phyloP scores from a whole-genome alignment of 2,329 filamentous ascomycete species.

The Penicillium janthinellum region DNA sequence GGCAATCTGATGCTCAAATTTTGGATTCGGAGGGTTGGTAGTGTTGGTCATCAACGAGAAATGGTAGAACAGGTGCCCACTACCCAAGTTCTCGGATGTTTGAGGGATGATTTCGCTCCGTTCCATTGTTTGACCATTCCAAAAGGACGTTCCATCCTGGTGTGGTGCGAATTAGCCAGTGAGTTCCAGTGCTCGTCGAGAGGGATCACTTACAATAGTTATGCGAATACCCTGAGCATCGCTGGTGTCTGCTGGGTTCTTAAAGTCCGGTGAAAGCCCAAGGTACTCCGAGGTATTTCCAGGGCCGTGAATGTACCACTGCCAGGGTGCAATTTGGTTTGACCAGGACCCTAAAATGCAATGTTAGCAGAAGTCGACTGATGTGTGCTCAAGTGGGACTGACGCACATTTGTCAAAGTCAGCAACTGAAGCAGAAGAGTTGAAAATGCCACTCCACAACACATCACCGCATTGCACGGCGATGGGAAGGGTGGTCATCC shows the following conservation, averaged over 20 bases:
- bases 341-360: slow-evolving; percentile 59
- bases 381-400: neutral
- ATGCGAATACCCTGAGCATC: slow-evolving; percentile 69
- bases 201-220: slow-evolving; percentile 53
- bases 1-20: slow-evolving; percentile 67
- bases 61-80: slow-evolving; percentile 71
- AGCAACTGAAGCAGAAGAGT: neutral
- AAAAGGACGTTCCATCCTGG: slow-evolving; percentile 54
- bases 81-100: slow-evolving; percentile 64
- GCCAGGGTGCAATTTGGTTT: slow-evolving; percentile 70
- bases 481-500: neutral
- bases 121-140: slow-evolving; percentile 73
- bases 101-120: slow-evolving; percentile 74
- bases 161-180: neutral
- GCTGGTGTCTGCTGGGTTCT: slow-evolving; percentile 65
- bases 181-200: neutral
- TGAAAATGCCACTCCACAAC: slow-evolving; percentile 6
- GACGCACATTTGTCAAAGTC: slow-evolving; percentile 5
- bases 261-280: slow-evolving; percentile 61
- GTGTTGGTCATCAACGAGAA: slow-evolving; percentile 65
- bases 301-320: slow-evolving; percentile 74
- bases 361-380: neutral
- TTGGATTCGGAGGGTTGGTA: slow-evolving; percentile 62
- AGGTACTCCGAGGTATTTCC: slow-evolving; percentile 57
- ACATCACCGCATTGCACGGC: slow-evolving; percentile 4